phyloP scores from a whole-genome alignment of 164 flowering plant species.

The Akebia trifoliata region DNA sequence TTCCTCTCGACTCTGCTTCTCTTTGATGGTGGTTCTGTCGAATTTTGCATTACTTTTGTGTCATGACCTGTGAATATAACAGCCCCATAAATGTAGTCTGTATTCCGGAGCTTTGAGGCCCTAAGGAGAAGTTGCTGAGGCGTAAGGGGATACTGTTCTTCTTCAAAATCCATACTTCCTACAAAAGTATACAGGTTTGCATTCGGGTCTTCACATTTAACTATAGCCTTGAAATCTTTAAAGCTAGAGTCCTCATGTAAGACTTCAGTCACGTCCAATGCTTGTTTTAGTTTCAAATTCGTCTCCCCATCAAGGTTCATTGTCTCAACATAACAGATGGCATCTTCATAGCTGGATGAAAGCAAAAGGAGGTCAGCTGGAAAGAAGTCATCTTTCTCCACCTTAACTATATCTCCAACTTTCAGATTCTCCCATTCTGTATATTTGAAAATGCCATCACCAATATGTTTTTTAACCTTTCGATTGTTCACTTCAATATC shows the following conservation, averaged over 20 bases:
- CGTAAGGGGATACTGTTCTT: conserved; percentile 51
- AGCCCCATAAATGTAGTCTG: conserved; percentile 77
- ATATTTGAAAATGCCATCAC: conserved; percentile 51
- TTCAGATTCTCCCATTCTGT: conserved; percentile 72
- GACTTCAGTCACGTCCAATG: conserved; percentile 57
- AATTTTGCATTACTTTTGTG: conserved; percentile 87
- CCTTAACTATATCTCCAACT: conserved; percentile 88
- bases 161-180: conserved; percentile 70
- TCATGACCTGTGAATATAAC: conserved; percentile 91
- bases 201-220: conserved; percentile 96
- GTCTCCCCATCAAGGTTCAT: conserved; percentile 99
- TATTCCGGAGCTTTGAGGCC: conserved; percentile 92
- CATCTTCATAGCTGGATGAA: conserved; percentile 85
- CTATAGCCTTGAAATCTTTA: conserved; percentile 52
- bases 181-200: conserved; percentile 80
- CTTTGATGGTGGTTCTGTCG: conserved; percentile 91
- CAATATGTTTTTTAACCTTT: conserved; percentile 57
- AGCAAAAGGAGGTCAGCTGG: conserved; percentile 90
- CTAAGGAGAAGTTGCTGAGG: conserved; percentile 89
- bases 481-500: conserved; percentile 84
- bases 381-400: conserved; percentile 79
- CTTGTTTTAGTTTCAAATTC: conserved; percentile 87
- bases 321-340: conserved; percentile 90
- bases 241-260: conserved; percentile 51
- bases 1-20: conserved; percentile 81